Percentiles rank a stretch among this genome's conserved stretches.
Evolutionary conservation across 75 land plant species (phyloP).

Genomic region (Adiantum capillusveneris): DNA sequence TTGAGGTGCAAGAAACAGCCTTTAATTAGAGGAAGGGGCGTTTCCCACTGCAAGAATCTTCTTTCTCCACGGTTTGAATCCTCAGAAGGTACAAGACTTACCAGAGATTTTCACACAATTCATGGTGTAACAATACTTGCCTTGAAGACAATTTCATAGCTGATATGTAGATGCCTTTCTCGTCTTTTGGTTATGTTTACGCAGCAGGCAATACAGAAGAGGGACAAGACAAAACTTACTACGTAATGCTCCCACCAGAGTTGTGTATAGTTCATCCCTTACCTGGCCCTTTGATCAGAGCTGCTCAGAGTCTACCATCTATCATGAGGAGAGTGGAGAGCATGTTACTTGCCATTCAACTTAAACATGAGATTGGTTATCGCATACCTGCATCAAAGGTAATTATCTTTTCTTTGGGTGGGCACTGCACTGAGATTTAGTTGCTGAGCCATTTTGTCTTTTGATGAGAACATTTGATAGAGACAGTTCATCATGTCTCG

Average conservation of each 20-base stretch:
- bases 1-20: conserved; percentile 84
- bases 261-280: conserved; percentile 95
- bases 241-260: conserved; percentile 95
- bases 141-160: too few species aligned
- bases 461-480: too few species aligned
- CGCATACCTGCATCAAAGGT: conserved; percentile 89
- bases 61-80: conserved; percentile 95
- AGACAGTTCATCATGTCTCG: too few species aligned
- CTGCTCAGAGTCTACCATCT: conserved; percentile 94
- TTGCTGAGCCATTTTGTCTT: too few species aligned
- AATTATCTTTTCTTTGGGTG: too few species aligned
- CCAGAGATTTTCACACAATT: too few species aligned
- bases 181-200: too few species aligned
- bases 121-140: too few species aligned
- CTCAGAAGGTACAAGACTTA: conserved; percentile 51
- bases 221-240: conserved; percentile 81
- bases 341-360: conserved; percentile 92
- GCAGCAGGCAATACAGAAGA: conserved; percentile 62
- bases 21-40: conserved; percentile 90
- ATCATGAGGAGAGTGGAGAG: conserved; percentile 98
- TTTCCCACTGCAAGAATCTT: conserved; percentile 98
- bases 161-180: too few species aligned
- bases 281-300: conserved; percentile 90
- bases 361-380: conserved; percentile 66
- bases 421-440: too few species aligned